Percentiles rank a stretch among this genome's conserved stretches.
Evolutionary conservation across 2,329 filamentous ascomycete genomes (phyloP).

Genomic region (Rutstroemia sydowiana): DNA sequence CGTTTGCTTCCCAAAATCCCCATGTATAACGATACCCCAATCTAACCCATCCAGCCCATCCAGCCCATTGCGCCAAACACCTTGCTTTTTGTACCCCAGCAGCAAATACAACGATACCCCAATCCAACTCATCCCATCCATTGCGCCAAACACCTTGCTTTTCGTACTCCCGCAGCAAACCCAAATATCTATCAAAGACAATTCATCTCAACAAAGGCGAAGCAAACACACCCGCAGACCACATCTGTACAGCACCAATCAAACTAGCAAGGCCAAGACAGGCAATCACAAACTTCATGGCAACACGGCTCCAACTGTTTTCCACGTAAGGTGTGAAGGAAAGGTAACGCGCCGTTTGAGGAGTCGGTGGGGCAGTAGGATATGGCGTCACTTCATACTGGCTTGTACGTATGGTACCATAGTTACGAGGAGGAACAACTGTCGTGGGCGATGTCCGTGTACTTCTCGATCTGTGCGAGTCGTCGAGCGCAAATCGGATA

Average conservation of each 20-base stretch:
- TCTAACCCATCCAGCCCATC: too few species aligned
- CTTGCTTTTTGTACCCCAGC: too few species aligned
- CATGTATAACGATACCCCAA: too few species aligned
- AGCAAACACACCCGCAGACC: neutral
- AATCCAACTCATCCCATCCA: too few species aligned
- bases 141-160: neutral
- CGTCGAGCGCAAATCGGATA: neutral
- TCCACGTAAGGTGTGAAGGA: conserved; percentile 3
- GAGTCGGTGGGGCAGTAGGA: neutral
- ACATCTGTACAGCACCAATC: neutral
- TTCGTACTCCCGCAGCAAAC: too few species aligned
- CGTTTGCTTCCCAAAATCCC: too few species aligned
- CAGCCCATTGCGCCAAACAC: too few species aligned
- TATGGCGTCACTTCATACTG: neutral
- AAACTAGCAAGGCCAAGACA: neutral
- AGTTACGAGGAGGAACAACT: neutral
- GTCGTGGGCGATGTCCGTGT: neutral
- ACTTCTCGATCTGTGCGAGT: neutral
- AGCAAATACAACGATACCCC: too few species aligned
- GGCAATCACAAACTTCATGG: neutral
- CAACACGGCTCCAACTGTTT: neutral
- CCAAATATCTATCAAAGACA: too few species aligned
- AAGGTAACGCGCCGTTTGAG: conserved; percentile 4
- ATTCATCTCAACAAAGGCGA: neutral
- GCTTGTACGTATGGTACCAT: neutral